Conservation (phyloP, 2,329 filamentous ascomycete species). For the Zymoseptoria pseudotritici region DNA sequence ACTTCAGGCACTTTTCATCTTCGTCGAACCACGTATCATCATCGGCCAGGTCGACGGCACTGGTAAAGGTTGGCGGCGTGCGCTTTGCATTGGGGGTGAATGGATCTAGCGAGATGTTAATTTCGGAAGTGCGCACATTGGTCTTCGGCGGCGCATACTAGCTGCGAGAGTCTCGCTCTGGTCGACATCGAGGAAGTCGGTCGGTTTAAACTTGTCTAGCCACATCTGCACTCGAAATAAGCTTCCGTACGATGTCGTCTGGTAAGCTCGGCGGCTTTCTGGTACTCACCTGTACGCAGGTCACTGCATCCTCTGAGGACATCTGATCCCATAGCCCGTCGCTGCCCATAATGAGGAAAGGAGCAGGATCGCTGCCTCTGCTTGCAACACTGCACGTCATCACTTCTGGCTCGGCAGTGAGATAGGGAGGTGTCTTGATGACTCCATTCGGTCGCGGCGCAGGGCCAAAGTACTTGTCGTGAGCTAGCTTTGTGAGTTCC, state of each 20-base stretch:
- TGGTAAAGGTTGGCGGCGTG: slow-evolving; percentile 8
- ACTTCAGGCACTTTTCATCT: slow-evolving; percentile 33
- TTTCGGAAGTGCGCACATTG: not conserved
- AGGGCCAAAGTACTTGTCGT: slow-evolving; percentile 46
- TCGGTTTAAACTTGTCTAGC: slow-evolving; percentile 36
- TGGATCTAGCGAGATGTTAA: not conserved
- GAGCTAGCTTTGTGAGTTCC: slow-evolving; percentile 40
- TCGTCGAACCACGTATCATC: slow-evolving; percentile 30
- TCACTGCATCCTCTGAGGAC: slow-evolving; percentile 27
- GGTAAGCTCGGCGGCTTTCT: not conserved
- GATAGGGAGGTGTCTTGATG: slow-evolving; percentile 54
- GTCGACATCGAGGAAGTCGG: slow-evolving; percentile 14
- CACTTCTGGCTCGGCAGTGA: slow-evolving; percentile 60
- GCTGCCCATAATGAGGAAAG: slow-evolving; percentile 58
- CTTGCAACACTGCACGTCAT: slow-evolving; percentile 47
- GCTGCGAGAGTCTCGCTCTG: not conserved
- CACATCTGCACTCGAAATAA: slow-evolving; percentile 34
- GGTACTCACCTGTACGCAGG: slow-evolving; percentile 36
- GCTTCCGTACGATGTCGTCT: not conserved
- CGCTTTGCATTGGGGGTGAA: not conserved
- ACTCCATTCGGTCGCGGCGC: slow-evolving; percentile 36
- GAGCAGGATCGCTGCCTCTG: slow-evolving; percentile 35
- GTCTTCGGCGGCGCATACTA: not conserved
- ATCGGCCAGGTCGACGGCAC: slow-evolving; percentile 16
- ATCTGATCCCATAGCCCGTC: slow-evolving; percentile 54